Percentiles rank a stretch among this genome's conserved stretches.
These are phyloP conservation scores for Phytopythium cucurbitacearum DNA, from an alignment of 352 stramenopile species.

Conservation along the genomic window DNA sequence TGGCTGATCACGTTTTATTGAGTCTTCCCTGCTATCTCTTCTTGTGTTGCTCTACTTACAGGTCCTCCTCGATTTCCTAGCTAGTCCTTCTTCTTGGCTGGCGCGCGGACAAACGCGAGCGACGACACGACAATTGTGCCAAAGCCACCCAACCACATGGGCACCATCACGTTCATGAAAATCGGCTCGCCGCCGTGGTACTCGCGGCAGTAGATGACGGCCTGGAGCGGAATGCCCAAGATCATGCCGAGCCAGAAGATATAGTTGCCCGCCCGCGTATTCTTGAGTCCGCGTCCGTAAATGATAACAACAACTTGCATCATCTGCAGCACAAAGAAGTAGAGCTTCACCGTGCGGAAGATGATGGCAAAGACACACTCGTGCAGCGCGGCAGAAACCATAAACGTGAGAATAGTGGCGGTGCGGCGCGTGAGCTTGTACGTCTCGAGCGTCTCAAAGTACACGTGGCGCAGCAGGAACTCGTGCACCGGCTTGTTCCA, in stretches of 20 bases:
- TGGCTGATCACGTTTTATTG: too few relatives aligned
- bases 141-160: constrained; percentile 65
- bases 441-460: constrained; percentile 69
- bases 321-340: constrained; percentile 95
- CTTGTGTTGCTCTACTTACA: too few relatives aligned
- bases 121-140: constrained; percentile 40
- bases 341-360: constrained; percentile 92
- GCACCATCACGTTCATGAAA: constrained; percentile 78
- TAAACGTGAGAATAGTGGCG: constrained; percentile 88
- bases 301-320: constrained; percentile 91
- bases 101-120: constrained; percentile 31
- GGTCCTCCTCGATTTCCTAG: too few relatives aligned
- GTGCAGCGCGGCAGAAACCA: constrained; percentile 94
- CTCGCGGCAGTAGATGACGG: constrained; percentile 78
- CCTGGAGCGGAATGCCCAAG: constrained; percentile 60
- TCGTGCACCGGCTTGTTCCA: constrained; percentile 99
- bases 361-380: constrained; percentile 95
- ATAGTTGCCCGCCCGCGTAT: constrained; percentile 71
- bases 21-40: too few relatives aligned
- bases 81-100: constrained; percentile 20
- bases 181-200: constrained; percentile 76
- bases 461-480: constrained; percentile 88
- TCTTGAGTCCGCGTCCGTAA: constrained; percentile 65
- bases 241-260: constrained; percentile 83
- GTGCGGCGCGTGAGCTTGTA: constrained; percentile 70